These are phyloP conservation scores for Dorcoceras hygrometricum DNA, from an alignment of 257 asterid genomes.

Conservation along the genomic window DNA sequence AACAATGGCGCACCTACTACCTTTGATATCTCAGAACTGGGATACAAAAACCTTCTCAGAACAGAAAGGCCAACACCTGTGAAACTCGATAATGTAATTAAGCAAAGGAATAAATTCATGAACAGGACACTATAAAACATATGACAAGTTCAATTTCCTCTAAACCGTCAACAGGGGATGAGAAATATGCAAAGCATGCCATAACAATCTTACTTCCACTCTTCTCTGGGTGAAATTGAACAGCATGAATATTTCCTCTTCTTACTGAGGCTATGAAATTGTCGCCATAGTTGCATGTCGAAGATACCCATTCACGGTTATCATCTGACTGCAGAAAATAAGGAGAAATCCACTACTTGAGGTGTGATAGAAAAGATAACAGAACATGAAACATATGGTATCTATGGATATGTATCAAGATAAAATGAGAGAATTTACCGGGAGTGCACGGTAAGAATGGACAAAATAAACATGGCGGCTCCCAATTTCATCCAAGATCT, in stretches of 20 bases:
- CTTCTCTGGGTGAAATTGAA: slow-evolving; percentile 98
- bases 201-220: slow-evolving; percentile 69
- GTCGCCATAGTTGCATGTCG: slow-evolving; percentile 79
- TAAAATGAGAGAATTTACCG: slow-evolving; percentile 44
- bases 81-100: slow-evolving; percentile 20
- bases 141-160: neutral
- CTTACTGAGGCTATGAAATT: slow-evolving; percentile 78
- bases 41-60: slow-evolving; percentile 71
- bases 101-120: neutral
- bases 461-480: slow-evolving; percentile 89
- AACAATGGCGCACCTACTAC: slow-evolving; percentile 36
- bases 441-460: slow-evolving; percentile 90
- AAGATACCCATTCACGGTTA: slow-evolving; percentile 82
- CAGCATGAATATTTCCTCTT: slow-evolving; percentile 91
- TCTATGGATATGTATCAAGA: slow-evolving; percentile 3
- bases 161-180: neutral
- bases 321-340: slow-evolving; percentile 58
- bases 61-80: slow-evolving; percentile 92
- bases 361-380: slow-evolving; percentile 18
- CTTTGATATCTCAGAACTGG: slow-evolving; percentile 52
- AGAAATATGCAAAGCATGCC: neutral
- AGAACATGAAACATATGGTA: slow-evolving; percentile 1
- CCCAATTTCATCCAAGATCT: slow-evolving; percentile 77
- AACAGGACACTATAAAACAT: neutral
- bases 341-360: slow-evolving; percentile 24